These are phyloP conservation scores for Cyberlindnera maritima DNA, from an alignment of 805 yeast genomes.

Conservation along the genomic window DNA sequence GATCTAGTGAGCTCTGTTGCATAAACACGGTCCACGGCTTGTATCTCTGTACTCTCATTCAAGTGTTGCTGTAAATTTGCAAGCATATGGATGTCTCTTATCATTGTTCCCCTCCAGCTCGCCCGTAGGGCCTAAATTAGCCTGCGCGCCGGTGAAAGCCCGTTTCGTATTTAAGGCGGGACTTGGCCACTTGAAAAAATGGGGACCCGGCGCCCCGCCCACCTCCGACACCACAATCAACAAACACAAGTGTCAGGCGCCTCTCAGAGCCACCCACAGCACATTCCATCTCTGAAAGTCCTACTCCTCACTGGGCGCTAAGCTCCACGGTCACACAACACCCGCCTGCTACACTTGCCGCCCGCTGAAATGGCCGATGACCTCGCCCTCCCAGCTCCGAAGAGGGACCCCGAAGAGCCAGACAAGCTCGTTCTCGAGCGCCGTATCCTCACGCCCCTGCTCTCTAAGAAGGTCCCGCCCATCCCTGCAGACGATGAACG, in stretches of 20 bases:
- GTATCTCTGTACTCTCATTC: too few species aligned
- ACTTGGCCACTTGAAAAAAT: not conserved
- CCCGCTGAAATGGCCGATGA: not conserved
- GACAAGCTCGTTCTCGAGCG: conserved; percentile 27
- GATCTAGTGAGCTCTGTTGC: too few species aligned
- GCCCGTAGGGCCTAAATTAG: not conserved
- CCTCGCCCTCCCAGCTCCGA: not conserved
- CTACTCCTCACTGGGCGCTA: too few species aligned
- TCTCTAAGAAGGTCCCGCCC: conserved; percentile 45
- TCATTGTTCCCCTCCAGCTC: not conserved
- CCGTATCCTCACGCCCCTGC: conserved; percentile 33
- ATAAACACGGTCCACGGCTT: too few species aligned
- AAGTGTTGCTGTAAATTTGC: too few species aligned
- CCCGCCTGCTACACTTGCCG: not conserved
- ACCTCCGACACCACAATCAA: not conserved
- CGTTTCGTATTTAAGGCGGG: not conserved
- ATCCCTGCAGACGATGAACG: conserved; percentile 53
- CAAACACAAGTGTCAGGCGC: too few species aligned
- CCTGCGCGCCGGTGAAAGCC: not conserved
- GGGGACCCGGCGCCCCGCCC: not conserved
- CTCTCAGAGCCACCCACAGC: not conserved
- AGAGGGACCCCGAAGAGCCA: conserved; percentile 7
- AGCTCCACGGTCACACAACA: not conserved
- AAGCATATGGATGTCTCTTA: too few species aligned
- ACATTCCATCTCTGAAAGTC: too few species aligned